phyloP scores from a whole-genome alignment of 805 yeast species.

The Monosporozyma servazzii region DNA sequence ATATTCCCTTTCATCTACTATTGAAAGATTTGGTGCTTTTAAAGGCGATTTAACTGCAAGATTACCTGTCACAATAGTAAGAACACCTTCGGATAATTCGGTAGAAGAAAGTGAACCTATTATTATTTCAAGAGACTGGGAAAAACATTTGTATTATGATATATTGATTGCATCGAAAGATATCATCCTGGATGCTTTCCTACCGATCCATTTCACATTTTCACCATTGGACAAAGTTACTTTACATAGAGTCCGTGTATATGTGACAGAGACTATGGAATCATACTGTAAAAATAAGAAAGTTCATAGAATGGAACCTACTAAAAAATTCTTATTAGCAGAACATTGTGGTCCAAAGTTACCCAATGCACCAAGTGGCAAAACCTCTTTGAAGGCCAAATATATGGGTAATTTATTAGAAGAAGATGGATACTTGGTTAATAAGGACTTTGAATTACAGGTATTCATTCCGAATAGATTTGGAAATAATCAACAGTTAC shows the following conservation, averaged over 20 bases:
- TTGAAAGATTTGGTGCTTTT: conserved; percentile 80
- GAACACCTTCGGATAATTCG: conserved; percentile 70
- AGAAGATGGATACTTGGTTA: conserved; percentile 48
- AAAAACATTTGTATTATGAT: conserved; percentile 80
- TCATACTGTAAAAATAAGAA: conserved; percentile 79
- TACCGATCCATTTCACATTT: conserved; percentile 78
- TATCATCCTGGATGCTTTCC: conserved; percentile 68
- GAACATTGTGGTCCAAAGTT: conserved; percentile 66
- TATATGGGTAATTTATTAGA: conserved; percentile 35
- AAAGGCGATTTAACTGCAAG: conserved; percentile 62
- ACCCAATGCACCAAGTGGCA: conserved; percentile 26
- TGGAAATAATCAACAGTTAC: conserved; percentile 47
- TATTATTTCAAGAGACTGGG: conserved; percentile 87
- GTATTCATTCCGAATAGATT: conserved; percentile 71
- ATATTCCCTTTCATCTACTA: conserved; percentile 57
- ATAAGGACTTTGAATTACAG: conserved; percentile 77
- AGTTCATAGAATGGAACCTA: conserved; percentile 89
- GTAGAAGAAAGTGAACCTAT: conserved; percentile 91
- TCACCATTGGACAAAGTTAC: conserved; percentile 81
- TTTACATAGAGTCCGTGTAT: conserved; percentile 76
- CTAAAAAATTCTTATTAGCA: conserved; percentile 64
- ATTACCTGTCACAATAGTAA: conserved; percentile 54
- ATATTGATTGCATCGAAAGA: conserved; percentile 86
- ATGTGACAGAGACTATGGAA: conserved; percentile 81
- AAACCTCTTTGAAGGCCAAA: conserved; percentile 29